Base-by-base conservation (phyloP, 2,329 filamentous ascomycete species). In the Chalara sp. region DNA sequence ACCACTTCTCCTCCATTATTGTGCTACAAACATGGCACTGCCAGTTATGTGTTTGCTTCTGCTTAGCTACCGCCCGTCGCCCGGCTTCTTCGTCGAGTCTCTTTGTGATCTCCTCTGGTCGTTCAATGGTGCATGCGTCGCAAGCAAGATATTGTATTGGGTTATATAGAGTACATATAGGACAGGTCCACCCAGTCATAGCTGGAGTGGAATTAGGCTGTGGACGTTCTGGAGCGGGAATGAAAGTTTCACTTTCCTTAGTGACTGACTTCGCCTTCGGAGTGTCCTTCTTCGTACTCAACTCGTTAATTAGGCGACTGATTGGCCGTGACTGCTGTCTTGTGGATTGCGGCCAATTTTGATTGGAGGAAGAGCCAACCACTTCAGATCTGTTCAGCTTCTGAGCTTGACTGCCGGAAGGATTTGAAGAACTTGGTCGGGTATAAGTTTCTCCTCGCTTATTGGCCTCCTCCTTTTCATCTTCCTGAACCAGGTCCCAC, bases 401-500 rank as follows among this genome's bases (percentile, higher is more conserved):
- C n/a, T 37, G n/a, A 8, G 8, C 2, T n/a, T 8, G n/a, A 37
- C 35, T 66, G 4, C 64, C 64, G 10, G 58, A 58, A n/a, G 63
- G 63, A 49, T 65, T 65, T 29, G 51, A 41, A 11, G 59, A 37
- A 37, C 35, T 37, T n/a, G 35, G 35, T n/a, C n/a, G 8, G 8
- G 8, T 37, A 4, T 37, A 10, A 10, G 8, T 37, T 10, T 10
- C 35, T 8, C 35, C 35, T 37, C n/a, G 8, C 8, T 37, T 8
- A 8, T 37, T 37, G n/a, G 35, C 35, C 8, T 63, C 55, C 47
- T 58, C 58, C 48, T 62, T 58, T 50, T 64, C 56, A 43, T 95
- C 90, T 64, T 95, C 83, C 63, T 95, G 86, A 30, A 93, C 85
- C 13, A 96, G 73, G 61, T 96, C 91, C 72, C 88, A 90, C 32